Evolutionary conservation across 345 rosid genomes (phyloP).

Genomic region (Melaleuca alternifolia): DNA sequence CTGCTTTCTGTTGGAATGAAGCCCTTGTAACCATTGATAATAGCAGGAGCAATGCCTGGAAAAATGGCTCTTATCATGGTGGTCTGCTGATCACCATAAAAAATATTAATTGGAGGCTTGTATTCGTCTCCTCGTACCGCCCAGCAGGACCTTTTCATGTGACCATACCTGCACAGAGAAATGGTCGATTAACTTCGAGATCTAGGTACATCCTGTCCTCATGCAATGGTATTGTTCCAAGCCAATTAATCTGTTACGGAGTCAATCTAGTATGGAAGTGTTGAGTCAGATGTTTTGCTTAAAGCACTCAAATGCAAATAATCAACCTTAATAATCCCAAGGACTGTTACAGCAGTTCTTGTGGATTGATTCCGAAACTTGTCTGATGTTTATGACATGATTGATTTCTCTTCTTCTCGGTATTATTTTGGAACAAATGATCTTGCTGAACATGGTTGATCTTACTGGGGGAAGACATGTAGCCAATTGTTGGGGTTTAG

Average conservation of each 20-base stretch:
- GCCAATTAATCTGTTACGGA: neutral
- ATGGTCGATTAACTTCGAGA: neutral
- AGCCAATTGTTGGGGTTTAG: neutral
- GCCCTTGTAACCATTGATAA: neutral
- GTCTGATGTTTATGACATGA: neutral
- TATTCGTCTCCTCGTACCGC: neutral
- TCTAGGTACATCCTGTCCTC: neutral
- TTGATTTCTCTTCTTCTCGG: too few relatives aligned
- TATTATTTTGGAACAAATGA: too few relatives aligned
- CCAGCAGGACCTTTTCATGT: neutral
- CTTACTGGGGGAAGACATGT: neutral
- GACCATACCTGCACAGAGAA: fast-evolving
- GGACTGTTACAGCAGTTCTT: neutral
- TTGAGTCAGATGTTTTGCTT: neutral
- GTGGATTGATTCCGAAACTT: neutral
- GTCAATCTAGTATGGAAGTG: neutral
- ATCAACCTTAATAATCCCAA: neutral
- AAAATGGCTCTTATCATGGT: neutral
- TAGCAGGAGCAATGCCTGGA: neutral
- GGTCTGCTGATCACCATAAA: neutral
- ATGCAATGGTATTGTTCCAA: neutral
- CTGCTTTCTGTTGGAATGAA: neutral
- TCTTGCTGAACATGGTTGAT: too few relatives aligned
- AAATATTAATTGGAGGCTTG: neutral
- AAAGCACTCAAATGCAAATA: neutral